Evolutionary conservation across 805 yeast genomes (phyloP), one percentile per base, ranked within the genome.

Genomic region (Helenozyma rhizophorensis): DNA sequence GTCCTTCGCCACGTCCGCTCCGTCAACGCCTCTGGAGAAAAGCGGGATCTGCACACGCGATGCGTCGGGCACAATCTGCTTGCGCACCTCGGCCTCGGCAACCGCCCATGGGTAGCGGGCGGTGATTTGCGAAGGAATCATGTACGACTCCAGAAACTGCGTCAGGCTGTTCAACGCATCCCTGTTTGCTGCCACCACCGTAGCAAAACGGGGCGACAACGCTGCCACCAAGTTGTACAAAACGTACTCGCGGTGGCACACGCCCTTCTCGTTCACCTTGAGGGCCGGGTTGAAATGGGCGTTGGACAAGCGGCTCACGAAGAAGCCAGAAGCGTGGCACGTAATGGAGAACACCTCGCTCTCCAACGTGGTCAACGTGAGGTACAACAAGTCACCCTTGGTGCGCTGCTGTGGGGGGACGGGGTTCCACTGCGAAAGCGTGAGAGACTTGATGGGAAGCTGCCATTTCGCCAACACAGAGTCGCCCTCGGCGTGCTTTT

Each of bases 371-470:
- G 77, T 80, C 25, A 78, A 68, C 36, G 75, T 75, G 50, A 93
- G 65, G 58, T 90, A 90, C 37, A 83, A 65, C 47, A 89, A 66
- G 51, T 89, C 95, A 16, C 97, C 97, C 53, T 71, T 73, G 28
- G 70, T 44, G 46, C 65, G 73, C 53, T 72, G 76, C 32, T 67
- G 61, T 12, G 80, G 65, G 19, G 90, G 81, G 10, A 87, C 87
- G 4, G 97, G 96, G 43, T 84, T 80, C 93, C 96, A 90, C 33
- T 76, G 74, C 10, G 96, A 84, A 30, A 87, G 55, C 33, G 64
- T 53, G 29, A 77, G 59, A 0, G 74, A 62, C 43, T 69, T 74
- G 40, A 93, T 60, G 7, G 90, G 83, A 14, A 71, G 62, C 23
- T 56, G 49, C 31, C 67, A 45, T 27, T 48, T 38, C 21, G 43